phyloP scores from a whole-genome alignment of 257 asterid species.

The Gentiana macrophylla region DNA sequence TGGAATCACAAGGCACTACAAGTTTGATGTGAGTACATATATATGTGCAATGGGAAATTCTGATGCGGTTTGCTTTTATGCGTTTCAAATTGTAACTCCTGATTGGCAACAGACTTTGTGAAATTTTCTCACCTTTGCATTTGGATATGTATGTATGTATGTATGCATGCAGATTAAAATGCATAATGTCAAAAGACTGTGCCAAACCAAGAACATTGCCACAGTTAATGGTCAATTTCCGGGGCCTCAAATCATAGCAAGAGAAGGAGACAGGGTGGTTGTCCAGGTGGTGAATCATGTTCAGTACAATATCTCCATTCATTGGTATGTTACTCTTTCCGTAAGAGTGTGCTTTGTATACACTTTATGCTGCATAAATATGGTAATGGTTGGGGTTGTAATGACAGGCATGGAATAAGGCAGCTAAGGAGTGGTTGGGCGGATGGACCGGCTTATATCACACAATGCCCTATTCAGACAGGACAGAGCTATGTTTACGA shows the following conservation, averaged over 20 bases:
- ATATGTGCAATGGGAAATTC: neutral
- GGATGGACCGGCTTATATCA: constrained; percentile 52
- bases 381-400: too few species aligned
- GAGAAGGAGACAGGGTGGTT: constrained; percentile 55
- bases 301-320: constrained; percentile 41
- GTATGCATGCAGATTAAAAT: constrained; percentile 32
- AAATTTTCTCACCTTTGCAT: neutral
- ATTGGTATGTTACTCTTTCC: constrained; percentile 25
- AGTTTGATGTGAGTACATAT: constrained; percentile 29
- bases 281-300: constrained; percentile 51
- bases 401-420: constrained; percentile 51
- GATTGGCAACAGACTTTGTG: neutral
- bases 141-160: neutral
- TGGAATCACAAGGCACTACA: constrained; percentile 40
- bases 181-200: constrained; percentile 42
- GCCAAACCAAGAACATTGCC: constrained; percentile 49
- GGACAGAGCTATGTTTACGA: constrained; percentile 48
- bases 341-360: too few species aligned
- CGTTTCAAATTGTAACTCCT: neutral
- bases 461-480: constrained; percentile 59
- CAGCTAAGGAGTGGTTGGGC: constrained; percentile 68
- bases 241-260: constrained; percentile 50
- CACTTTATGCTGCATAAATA: too few species aligned
- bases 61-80: too few species aligned
- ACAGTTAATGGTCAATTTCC: constrained; percentile 60